A percentile compares a stretch with the other conserved stretches of the same genome.
These are phyloP conservation scores for Solanum ahanhuiri DNA, from an alignment of 257 asterid genomes.

Conservation along the genomic window DNA sequence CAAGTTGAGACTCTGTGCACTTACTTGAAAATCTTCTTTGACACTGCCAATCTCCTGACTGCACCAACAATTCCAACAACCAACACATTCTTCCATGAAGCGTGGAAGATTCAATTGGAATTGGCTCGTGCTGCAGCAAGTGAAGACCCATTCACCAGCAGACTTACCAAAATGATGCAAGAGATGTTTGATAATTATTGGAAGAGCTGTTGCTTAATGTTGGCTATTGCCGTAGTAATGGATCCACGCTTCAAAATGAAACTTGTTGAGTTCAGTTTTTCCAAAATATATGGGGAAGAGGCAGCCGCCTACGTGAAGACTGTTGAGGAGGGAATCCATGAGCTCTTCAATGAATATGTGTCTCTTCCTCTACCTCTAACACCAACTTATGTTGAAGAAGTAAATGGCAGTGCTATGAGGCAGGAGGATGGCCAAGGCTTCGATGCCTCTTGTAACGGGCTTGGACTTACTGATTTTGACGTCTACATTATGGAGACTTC, in stretches of 20 bases:
- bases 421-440: conserved; percentile 37
- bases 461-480: conserved; percentile 74
- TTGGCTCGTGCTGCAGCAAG: conserved; percentile 58
- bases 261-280: conserved; percentile 79
- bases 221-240: conserved; percentile 88
- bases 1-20: conserved; percentile 55
- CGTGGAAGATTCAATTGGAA: conserved; percentile 92
- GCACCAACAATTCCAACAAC: conserved; percentile 48
- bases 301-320: conserved; percentile 42
- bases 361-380: conserved; percentile 55
- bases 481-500: conserved; percentile 69
- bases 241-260: conserved; percentile 97
- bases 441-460: conserved; percentile 37
- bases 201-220: conserved; percentile 61
- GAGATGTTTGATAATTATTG: conserved; percentile 76
- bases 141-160: conserved; percentile 50
- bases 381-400: conserved; percentile 43
- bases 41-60: conserved; percentile 64
- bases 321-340: conserved; percentile 84
- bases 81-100: conserved; percentile 83
- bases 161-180: conserved; percentile 59
- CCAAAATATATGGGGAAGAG: conserved; percentile 73
- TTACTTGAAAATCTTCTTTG: conserved; percentile 61
- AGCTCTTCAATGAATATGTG: conserved; percentile 67
- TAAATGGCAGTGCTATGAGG: conserved; percentile 32